These are phyloP conservation scores for Nemania bipapillata DNA, from an alignment of 2,329 filamentous ascomycete genomes.

Conservation along the genomic window DNA sequence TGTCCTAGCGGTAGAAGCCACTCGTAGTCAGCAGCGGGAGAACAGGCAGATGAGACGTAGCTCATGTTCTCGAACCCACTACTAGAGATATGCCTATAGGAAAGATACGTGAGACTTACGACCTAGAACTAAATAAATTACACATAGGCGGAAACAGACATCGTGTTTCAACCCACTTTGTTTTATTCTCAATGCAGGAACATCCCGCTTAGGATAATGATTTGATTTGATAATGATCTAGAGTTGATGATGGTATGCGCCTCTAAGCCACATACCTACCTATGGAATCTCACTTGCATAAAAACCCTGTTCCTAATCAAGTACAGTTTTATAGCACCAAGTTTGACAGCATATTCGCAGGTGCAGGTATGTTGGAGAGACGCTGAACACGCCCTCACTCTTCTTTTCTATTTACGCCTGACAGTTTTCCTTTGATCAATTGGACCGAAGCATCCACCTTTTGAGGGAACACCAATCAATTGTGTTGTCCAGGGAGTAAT, in stretches of 20 bases:
- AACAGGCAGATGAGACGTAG: not conserved
- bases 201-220: slow-evolving; percentile 20
- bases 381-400: not conserved
- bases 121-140: not conserved
- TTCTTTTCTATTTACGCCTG: not conserved
- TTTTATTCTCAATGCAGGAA: slow-evolving; percentile 32
- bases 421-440: no score
- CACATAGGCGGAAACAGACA: not conserved
- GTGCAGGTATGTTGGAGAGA: not conserved
- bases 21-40: not conserved
- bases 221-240: slow-evolving; percentile 25
- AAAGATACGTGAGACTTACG: no score
- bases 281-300: slow-evolving; percentile 24
- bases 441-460: no score
- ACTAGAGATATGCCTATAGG: not conserved
- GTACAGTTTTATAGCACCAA: not conserved
- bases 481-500: not conserved
- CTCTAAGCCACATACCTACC: slow-evolving; percentile 29
- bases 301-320: slow-evolving; percentile 16
- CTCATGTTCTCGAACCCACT: not conserved
- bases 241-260: slow-evolving; percentile 11
- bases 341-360: not conserved
- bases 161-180: not conserved
- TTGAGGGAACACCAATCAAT: not conserved
- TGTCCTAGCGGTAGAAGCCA: not conserved